A percentile compares a stretch with the other conserved stretches of the same genome.
Conservation (phyloP, 2,329 filamentous ascomycete species). For the Penicillium freii region DNA sequence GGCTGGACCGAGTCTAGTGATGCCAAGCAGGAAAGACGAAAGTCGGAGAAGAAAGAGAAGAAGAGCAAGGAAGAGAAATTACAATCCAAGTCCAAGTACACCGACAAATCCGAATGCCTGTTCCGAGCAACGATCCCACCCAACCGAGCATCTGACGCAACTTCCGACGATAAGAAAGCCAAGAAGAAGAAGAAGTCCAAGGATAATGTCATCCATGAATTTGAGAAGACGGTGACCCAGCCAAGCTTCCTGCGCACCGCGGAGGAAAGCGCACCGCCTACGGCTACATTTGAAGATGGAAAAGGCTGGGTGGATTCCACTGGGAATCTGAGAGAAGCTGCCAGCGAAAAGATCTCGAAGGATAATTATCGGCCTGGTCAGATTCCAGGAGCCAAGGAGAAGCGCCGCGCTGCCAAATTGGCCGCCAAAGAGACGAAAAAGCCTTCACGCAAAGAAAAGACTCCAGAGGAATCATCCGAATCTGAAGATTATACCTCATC, state of each 20-base stretch:
- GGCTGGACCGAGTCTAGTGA: constrained; percentile 75
- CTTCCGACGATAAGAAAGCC: constrained; percentile 44
- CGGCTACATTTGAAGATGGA: constrained; percentile 71
- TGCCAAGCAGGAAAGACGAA: constrained; percentile 44
- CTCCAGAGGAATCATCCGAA: constrained; percentile 19
- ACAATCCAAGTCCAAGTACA: constrained; percentile 71
- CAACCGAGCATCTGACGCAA: constrained; percentile 41
- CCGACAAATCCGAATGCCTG: constrained; percentile 74
- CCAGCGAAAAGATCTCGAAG: constrained; percentile 31
- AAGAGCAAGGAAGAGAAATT: constrained; percentile 58
- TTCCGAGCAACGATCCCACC: constrained; percentile 79
- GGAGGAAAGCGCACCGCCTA: constrained; percentile 47
- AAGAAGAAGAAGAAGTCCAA: constrained; percentile 59
- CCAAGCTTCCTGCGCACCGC: constrained; percentile 73
- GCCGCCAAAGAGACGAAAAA: constrained; percentile 7
- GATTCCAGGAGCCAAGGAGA: constrained; percentile 33
- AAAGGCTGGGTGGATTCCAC: constrained; percentile 83
- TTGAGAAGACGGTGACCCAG: constrained; percentile 77
- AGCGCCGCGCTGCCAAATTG: constrained; percentile 19
- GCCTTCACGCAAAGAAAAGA: constrained; percentile 13
- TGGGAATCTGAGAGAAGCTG: constrained; percentile 64
- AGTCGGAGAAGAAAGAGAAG: constrained; percentile 51
- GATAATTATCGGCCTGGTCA: constrained; percentile 32
- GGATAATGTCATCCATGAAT: constrained; percentile 79
- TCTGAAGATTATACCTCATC: constrained; percentile 40